Percentiles rank a stretch among this genome's conserved stretches.
These are phyloP conservation scores for Reticulascus tulasneorum DNA, from an alignment of 2,329 filamentous ascomycete genomes.

Conservation along the genomic window DNA sequence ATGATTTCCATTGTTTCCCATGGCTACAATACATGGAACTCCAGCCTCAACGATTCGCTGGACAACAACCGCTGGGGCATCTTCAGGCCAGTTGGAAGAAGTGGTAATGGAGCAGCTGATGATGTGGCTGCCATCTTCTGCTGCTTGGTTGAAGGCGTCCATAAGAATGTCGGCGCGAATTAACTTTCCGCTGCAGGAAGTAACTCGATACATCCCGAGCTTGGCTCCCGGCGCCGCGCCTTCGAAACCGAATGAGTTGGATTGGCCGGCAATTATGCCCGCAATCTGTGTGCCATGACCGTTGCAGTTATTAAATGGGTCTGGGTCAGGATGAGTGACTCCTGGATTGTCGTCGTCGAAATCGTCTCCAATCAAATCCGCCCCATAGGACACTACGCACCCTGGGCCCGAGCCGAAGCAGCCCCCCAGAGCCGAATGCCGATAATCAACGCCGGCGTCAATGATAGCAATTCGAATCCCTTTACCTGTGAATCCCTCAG, in stretches of 20 bases:
- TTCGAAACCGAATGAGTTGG: slow-evolving; percentile 30
- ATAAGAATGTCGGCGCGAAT: slow-evolving; percentile 52
- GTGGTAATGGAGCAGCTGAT: slow-evolving; percentile 24
- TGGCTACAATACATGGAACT: slow-evolving; percentile 21
- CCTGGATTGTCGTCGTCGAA: slow-evolving; percentile 30
- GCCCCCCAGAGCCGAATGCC: slow-evolving; percentile 46
- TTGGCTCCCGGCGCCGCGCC: slow-evolving; percentile 37
- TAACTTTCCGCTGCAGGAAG: slow-evolving; percentile 27
- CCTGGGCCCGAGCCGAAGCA: slow-evolving; percentile 49
- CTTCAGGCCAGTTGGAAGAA: slow-evolving; percentile 21
- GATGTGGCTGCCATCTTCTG: slow-evolving; percentile 50
- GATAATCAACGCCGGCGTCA: slow-evolving; percentile 41
- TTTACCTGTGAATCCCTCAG: slow-evolving; percentile 37
- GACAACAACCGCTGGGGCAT: slow-evolving; percentile 20
- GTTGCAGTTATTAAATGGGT: slow-evolving; percentile 34
- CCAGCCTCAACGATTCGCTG: slow-evolving; percentile 24
- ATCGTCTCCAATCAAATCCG: slow-evolving; percentile 41
- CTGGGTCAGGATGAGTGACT: slow-evolving; percentile 31
- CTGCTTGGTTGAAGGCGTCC: slow-evolving; percentile 55
- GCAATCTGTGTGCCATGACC: slow-evolving; percentile 43
- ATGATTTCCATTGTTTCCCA: slow-evolving; percentile 22
- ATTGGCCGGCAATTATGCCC: slow-evolving; percentile 41
- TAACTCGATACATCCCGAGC: slow-evolving; percentile 35
- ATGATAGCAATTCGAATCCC: slow-evolving; percentile 40
- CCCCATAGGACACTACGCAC: slow-evolving; percentile 42